Percentiles rank a stretch among this genome's conserved stretches.
phyloP scores from a whole-genome alignment of 1,284 basidiomycete genomes.

The Ustilago loliicola region DNA sequence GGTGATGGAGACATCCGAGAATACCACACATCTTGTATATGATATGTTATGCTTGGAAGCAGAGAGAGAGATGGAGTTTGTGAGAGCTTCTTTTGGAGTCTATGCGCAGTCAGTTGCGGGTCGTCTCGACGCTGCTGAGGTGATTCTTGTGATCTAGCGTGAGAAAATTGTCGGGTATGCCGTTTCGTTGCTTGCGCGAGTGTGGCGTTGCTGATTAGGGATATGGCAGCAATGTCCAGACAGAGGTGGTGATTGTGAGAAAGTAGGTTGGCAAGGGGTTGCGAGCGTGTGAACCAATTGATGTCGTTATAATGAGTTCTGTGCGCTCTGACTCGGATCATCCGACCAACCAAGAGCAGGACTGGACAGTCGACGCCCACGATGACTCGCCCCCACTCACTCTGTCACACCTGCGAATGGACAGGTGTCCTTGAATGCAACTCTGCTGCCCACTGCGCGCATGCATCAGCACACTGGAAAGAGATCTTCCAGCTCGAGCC shows the following conservation, averaged over 20 bases:
- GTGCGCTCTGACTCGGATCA: constrained; percentile 1
- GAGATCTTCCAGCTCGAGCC: constrained; percentile 25
- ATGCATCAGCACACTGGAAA: constrained; percentile 6
- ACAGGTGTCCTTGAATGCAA: constrained; percentile 1
- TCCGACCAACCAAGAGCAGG: neutral
- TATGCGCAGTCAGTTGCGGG: neutral
- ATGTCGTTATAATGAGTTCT: neutral
- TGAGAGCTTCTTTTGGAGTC: neutral
- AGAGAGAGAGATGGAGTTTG: neutral
- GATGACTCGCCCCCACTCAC: constrained; percentile 19
- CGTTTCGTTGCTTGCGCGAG: neutral
- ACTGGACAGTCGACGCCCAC: constrained; percentile 2
- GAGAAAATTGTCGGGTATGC: neutral
- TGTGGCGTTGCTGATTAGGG: constrained; percentile 3
- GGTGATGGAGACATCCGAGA: constrained; percentile 68
- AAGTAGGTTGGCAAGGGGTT: neutral
- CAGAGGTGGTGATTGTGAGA: neutral
- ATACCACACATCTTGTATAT: constrained; percentile 66
- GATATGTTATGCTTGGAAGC: neutral
- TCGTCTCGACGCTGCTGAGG: constrained; percentile 1
- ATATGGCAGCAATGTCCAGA: neutral
- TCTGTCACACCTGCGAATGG: neutral
- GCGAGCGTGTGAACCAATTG: neutral
- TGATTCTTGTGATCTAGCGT: neutral
- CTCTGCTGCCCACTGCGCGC: constrained; percentile 2